phyloP scores from a whole-genome alignment of 495 filamentous ascomycete species.

The Aspergillus steynii region DNA sequence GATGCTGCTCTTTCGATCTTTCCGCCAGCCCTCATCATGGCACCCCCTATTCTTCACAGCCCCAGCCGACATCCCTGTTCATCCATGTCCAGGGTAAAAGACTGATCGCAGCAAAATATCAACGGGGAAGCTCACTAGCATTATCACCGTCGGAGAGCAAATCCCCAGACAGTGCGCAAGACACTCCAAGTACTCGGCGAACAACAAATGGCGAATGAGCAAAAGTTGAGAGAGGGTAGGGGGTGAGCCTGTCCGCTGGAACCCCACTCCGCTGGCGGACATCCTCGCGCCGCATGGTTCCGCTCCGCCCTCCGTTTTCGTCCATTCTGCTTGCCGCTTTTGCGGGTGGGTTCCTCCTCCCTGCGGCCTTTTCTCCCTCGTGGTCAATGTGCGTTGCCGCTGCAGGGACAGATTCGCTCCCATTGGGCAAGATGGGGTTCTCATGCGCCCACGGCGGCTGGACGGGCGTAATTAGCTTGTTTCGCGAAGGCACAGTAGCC shows the following conservation, averaged over 20 bases:
- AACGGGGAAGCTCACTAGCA: not conserved
- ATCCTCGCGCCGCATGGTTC: slow-evolving; percentile 8
- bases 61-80: not conserved
- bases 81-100: not conserved
- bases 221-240: not conserved
- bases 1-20: not conserved
- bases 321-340: slow-evolving; percentile 18
- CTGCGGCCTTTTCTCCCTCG: not conserved
- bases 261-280: slow-evolving; percentile 16
- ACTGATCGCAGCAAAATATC: not conserved
- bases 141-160: not conserved
- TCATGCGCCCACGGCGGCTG: not conserved
- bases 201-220: not conserved
- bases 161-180: not conserved
- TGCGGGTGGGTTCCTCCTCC: not conserved
- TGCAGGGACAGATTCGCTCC: not conserved
- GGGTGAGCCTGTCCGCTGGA: not conserved
- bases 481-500: not conserved
- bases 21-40: not conserved
- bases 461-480: not conserved
- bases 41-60: not conserved
- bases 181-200: not conserved
- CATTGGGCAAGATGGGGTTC: not conserved
- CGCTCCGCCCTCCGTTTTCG: slow-evolving; percentile 22
- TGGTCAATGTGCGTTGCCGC: not conserved